A percentile compares a stretch with the other conserved stretches of the same genome.
Evolutionary conservation across 768 basidiomycete species (phyloP).

Genomic region (Inosperma sp.): DNA sequence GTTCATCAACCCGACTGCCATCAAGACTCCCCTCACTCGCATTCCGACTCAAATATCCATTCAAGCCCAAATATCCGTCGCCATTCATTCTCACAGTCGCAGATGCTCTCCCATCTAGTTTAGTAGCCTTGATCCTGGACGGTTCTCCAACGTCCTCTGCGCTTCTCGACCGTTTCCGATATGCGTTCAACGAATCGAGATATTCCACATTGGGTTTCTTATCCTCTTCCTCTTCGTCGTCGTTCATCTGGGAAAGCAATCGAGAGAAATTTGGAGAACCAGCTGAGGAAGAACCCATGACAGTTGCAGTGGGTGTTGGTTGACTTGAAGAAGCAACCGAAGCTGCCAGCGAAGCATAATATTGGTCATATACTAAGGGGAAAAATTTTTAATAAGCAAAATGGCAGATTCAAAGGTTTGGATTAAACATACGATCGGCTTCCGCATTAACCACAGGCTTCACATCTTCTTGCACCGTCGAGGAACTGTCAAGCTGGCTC

Average conservation of each 20-base stretch:
- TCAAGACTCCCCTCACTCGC: constrained; percentile 18
- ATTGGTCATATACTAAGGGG: constrained; percentile 67
- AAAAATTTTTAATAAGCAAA: background rate
- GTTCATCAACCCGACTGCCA: constrained; percentile 10
- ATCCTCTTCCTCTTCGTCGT: constrained; percentile 61
- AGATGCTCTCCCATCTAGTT: constrained; percentile 22
- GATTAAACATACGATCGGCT: constrained; percentile 54
- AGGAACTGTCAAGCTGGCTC: constrained; percentile 10
- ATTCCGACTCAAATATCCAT: constrained; percentile 13
- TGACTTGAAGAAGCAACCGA: constrained; percentile 51
- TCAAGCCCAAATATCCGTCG: constrained; percentile 15
- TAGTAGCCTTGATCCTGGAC: constrained; percentile 43
- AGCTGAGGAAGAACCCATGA: constrained; percentile 33
- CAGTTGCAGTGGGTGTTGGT: constrained; percentile 57
- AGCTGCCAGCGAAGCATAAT: constrained; percentile 72
- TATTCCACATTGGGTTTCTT: constrained; percentile 62
- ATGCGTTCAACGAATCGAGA: constrained; percentile 65
- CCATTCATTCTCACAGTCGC: constrained; percentile 18
- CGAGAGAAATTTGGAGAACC: constrained; percentile 46
- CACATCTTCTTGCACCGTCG: constrained; percentile 26
- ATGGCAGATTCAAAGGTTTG: background rate
- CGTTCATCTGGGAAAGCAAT: constrained; percentile 15
- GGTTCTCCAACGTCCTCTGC: constrained; percentile 49
- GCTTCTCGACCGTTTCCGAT: constrained; percentile 70
- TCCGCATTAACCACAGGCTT: constrained; percentile 51